Percentiles rank a stretch among this genome's conserved stretches.
phyloP scores from a whole-genome alignment of 2,329 filamentous ascomycete genomes.

The Metarhizium robertsii region DNA sequence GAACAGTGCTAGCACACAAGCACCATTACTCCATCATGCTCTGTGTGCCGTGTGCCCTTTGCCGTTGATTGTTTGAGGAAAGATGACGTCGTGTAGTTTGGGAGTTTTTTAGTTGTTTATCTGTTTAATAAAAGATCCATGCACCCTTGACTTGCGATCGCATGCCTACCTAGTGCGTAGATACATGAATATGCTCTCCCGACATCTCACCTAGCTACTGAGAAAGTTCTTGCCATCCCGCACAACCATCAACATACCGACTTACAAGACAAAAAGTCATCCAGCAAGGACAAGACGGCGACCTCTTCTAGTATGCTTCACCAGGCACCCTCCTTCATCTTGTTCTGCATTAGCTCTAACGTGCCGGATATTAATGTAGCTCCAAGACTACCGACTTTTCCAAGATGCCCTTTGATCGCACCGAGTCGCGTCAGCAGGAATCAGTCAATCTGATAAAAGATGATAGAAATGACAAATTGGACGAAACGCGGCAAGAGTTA shows the following conservation, averaged over 20 bases:
- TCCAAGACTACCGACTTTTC: slow-evolving; percentile 81
- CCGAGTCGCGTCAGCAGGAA: too few species aligned
- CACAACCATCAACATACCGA: background rate
- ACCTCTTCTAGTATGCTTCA: slow-evolving; percentile 62
- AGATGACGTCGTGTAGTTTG: slow-evolving; percentile 4
- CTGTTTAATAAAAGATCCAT: background rate
- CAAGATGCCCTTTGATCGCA: slow-evolving; percentile 53
- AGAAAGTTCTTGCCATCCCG: background rate
- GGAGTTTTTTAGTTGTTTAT: background rate
- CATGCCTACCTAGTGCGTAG: background rate
- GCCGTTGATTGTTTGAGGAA: background rate
- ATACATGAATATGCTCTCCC: too few species aligned
- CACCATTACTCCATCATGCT: too few species aligned
- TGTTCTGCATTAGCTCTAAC: background rate
- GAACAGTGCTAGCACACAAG: too few species aligned
- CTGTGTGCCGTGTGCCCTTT: too few species aligned
- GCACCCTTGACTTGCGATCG: background rate
- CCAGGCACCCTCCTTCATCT: background rate
- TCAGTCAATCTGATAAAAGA: slow-evolving; percentile 61
- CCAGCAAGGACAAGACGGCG: slow-evolving; percentile 43
- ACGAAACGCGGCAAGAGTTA: slow-evolving; percentile 79
- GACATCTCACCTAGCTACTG: background rate
- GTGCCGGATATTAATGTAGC: slow-evolving; percentile 33
- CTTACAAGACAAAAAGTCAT: background rate
- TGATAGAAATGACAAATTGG: slow-evolving; percentile 74